Evolutionary conservation across 768 basidiomycete species (phyloP).

Genomic region (Pleurotus platypus): DNA sequence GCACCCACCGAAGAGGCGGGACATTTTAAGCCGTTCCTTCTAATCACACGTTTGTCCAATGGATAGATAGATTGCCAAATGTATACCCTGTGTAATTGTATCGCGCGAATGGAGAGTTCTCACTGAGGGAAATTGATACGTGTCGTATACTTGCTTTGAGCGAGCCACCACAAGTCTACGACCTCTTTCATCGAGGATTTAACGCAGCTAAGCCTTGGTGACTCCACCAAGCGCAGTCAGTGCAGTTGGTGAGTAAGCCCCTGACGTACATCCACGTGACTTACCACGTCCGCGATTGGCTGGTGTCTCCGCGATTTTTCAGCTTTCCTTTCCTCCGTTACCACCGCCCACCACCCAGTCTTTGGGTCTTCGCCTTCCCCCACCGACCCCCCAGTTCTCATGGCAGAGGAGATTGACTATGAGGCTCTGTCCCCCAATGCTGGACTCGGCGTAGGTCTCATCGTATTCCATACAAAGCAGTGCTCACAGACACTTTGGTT

Average conservation of each 20-base stretch:
- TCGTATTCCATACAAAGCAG: constrained; percentile 3
- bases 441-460: constrained; percentile 62
- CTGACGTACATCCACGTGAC: no score
- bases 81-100: no score
- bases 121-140: no score
- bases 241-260: no score
- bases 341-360: constrained; percentile 5
- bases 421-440: constrained; percentile 65
- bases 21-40: background rate
- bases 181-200: no score
- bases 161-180: no score
- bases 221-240: no score
- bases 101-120: no score
- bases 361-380: constrained; percentile 1
- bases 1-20: background rate
- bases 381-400: constrained; percentile 13
- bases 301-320: constrained; percentile 5
- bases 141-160: no score
- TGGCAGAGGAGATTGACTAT: constrained; percentile 46
- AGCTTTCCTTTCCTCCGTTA: constrained; percentile 7
- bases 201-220: no score
- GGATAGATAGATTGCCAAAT: no score
- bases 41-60: background rate
- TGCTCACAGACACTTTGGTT: constrained; percentile 13
- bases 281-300: constrained; percentile 1